phyloP scores from a whole-genome alignment of 2,329 filamentous ascomycete species.

The Magnaporthiopsis rhizophila region DNA sequence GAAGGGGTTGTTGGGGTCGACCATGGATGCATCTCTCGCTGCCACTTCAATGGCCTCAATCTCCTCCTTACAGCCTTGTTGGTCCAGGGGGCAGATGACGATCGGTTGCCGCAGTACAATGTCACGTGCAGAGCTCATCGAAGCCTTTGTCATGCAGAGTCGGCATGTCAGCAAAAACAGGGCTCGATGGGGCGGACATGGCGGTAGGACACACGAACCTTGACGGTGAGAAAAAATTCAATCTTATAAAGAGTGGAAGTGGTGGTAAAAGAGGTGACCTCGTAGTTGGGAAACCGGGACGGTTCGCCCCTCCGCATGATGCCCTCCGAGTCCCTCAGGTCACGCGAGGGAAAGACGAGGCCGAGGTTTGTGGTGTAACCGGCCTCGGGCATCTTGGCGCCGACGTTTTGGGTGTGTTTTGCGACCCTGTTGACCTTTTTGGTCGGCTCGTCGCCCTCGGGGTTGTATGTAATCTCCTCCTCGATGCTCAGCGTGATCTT shows the following conservation, averaged over 20 bases:
- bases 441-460: conserved; percentile 89
- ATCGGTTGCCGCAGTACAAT: conserved; percentile 87
- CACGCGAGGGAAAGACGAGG: conserved; percentile 82
- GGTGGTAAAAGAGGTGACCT: conserved; percentile 86
- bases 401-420: conserved; percentile 74
- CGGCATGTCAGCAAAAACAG: background rate
- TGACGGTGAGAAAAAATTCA: conserved; percentile 91
- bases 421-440: conserved; percentile 82
- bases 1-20: conserved; percentile 87
- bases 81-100: conserved; percentile 90
- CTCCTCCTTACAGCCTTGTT: conserved; percentile 93
- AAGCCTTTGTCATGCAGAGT: conserved; percentile 51
- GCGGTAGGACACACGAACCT: conserved; percentile 50
- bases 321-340: conserved; percentile 78
- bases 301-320: conserved; percentile 78
- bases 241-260: conserved; percentile 95
- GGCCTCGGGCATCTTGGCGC: conserved; percentile 77
- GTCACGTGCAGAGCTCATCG: conserved; percentile 79
- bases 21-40: conserved; percentile 81
- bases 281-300: conserved; percentile 74
- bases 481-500: conserved; percentile 92
- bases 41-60: conserved; percentile 98
- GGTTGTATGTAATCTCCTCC: conserved; percentile 98
- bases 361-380: conserved; percentile 92
- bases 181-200: background rate